Base-by-base conservation (phyloP, 2,329 filamentous ascomycete species). In the Coniochaeta sp. region DNA sequence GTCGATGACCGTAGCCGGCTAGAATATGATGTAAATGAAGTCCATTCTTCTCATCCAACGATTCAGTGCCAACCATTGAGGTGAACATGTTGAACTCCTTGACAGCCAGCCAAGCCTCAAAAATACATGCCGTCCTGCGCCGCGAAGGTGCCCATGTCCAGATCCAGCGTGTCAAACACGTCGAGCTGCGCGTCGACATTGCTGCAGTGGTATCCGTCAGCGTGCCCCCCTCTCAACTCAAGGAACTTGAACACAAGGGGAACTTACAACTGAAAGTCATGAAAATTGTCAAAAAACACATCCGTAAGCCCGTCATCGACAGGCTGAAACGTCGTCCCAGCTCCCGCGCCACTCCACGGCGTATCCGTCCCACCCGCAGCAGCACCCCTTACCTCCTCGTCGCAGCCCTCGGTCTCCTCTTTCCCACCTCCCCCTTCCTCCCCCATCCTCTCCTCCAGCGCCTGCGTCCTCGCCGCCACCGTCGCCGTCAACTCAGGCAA, bases 151-250 rank as follows among this genome's bases (percentile, higher is more conserved):
- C 30, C 60, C 54, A 61, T 61, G 52, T 61, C 60, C 7, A 61
- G 57, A 54, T 61, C 60, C 8, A 61, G 38, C 52, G 54, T 59
- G 60, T 59, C 60, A 34, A 61, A 61, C 34, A 60, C 54, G n/a
- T 57, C 38, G 16, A 60, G 54, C 19, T 58, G 47, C 1, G 16
- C 19, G 4, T 50, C 32, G 50, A 54, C 30, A 14, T 54, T 54
- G 50, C 50, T 54, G 26, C 24, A 30, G n/a, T n/a, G 30, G 30
- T 54, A 28, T 28, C 4, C 19, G 24, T 54, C n/a, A 54, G 50
- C 50, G 9, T 30, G 12, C 4, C 10, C 30, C 14, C 16, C 24
- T 22, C 22, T 30, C 24, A 54, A 4, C 30, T 22, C 24, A 17
- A 54, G 12, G 42, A 36, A 14, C 17, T 19, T 3, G 38, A 30